Evolutionary conservation across 768 basidiomycete genomes (phyloP), one percentile per base, ranked within the genome.

Genomic region (Suillus spraguei): DNA sequence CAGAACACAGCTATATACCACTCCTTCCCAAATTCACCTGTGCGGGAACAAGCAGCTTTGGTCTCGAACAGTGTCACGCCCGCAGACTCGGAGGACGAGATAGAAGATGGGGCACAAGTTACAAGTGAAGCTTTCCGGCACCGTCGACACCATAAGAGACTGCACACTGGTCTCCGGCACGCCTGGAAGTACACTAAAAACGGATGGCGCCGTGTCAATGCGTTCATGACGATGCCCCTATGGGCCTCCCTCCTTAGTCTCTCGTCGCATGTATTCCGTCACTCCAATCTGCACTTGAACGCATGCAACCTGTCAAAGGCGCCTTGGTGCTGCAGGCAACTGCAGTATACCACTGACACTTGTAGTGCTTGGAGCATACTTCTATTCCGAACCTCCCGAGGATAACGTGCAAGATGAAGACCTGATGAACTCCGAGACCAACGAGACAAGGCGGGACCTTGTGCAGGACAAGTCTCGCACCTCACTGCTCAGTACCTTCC

Each of bases 361-460:
- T 32, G 83, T 98, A 62, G 94, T 97, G 7, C 87, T 98, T 49
- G 96, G 96, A 13, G 95, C 92, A 16, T 98, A 96, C 80, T 97
- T 97, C 77, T 90, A 87, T 73, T 79, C 78, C 0, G 78, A 81
- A 6, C 76, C 77, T 2, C 50, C 66, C 44, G 62, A 69, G 58
- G 53, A 61, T 39, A 62, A 47, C 66, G n/a, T 56, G 62, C 33
- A 71, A 71, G 61, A 52, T 58, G 36, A 4, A 20, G 20, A 66
- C 4, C 14, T 39, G 24, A 22, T 10, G 8, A 22, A 20, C 10
- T 28, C 4, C 10, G 36, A 56, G 36, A 56, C 33, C 35, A 32
- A 53, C 20, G 52, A 33, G 32, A 33, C 16, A 24, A 39, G 55
- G 16, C 60, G 35, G 17, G 17, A 50, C 20, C 49, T 55, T 14